Percentiles rank a stretch among this genome's conserved stretches.
These are phyloP conservation scores for Spizellomyces sp. DNA, from an alignment of 192 early-diverging fungal genomes.

Conservation along the genomic window DNA sequence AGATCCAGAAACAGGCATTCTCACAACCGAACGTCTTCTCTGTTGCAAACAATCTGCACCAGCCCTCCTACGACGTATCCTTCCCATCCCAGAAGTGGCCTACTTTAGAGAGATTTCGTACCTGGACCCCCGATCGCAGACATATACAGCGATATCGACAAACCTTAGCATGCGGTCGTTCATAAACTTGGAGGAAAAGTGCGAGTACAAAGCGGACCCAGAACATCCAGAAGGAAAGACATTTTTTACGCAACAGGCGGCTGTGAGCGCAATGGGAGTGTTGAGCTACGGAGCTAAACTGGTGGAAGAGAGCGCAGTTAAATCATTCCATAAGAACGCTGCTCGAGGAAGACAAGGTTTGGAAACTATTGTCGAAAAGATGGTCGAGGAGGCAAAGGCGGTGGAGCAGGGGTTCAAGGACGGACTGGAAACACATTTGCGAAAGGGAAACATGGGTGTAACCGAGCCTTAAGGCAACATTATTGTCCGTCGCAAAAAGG, in stretches of 20 bases:
- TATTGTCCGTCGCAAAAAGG: no score
- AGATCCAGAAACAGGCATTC: conserved; percentile 81
- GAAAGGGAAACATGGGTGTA: background rate
- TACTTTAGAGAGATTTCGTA: conserved; percentile 89
- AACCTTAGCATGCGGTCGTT: conserved; percentile 87
- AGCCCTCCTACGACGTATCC: conserved; percentile 62
- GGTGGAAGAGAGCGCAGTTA: conserved; percentile 80
- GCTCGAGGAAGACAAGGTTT: conserved; percentile 78
- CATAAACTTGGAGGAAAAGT: conserved; percentile 78
- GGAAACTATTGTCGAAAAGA: conserved; percentile 73
- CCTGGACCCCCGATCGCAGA: conserved; percentile 76
- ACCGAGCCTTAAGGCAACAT: no score
- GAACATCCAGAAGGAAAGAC: conserved; percentile 27
- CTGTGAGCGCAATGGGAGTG: conserved; percentile 75
- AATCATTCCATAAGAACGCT: conserved; percentile 89
- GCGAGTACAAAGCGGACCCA: conserved; percentile 66
- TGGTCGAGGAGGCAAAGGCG: conserved; percentile 35
- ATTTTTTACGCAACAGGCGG: conserved; percentile 78
- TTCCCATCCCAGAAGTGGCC: conserved; percentile 54
- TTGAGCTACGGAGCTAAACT: conserved; percentile 52
- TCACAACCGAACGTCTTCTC: conserved; percentile 89
- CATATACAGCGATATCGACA: conserved; percentile 73
- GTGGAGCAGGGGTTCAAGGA: conserved; percentile 28
- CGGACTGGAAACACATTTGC: conserved; percentile 10
- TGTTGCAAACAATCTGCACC: conserved; percentile 86